Conservation (phyloP, 345 rosid species). For the Acer yangbiense region DNA sequence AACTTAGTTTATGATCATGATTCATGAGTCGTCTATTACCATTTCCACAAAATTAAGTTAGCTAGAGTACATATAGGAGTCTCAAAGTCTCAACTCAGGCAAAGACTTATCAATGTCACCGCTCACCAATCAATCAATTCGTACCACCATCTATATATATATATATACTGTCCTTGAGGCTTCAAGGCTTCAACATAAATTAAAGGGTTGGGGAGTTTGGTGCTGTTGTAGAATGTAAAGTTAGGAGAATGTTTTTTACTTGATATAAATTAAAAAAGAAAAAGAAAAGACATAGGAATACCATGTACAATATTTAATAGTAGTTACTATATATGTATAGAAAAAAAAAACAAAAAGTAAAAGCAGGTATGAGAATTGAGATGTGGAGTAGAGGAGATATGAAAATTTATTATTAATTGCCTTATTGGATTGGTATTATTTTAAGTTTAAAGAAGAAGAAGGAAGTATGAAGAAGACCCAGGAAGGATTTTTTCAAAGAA, state of each 20-base stretch:
- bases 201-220: not conserved
- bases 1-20: no score
- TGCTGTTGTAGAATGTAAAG: not conserved
- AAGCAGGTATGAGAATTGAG: not conserved
- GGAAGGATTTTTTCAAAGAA: not conserved
- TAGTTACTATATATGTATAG: not conserved
- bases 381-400: not conserved
- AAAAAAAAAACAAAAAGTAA: not conserved
- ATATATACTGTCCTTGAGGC: not conserved
- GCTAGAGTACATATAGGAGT: not conserved
- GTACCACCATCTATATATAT: not conserved
- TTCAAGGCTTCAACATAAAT: not conserved
- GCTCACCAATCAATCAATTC: not conserved
- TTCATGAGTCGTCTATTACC: no score
- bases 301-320: not conserved
- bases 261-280: not conserved
- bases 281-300: no score
- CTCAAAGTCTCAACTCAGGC: not conserved
- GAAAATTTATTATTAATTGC: not conserved
- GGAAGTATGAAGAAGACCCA: not conserved
- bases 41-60: not conserved
- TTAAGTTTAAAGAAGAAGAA: not conserved
- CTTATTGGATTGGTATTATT: not conserved
- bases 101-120: not conserved
- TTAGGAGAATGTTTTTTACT: not conserved